Percentiles rank a stretch among this genome's conserved stretches.
Conservation (phyloP, 1,139 yeast species). For the Candida sanyaensis region DNA sequence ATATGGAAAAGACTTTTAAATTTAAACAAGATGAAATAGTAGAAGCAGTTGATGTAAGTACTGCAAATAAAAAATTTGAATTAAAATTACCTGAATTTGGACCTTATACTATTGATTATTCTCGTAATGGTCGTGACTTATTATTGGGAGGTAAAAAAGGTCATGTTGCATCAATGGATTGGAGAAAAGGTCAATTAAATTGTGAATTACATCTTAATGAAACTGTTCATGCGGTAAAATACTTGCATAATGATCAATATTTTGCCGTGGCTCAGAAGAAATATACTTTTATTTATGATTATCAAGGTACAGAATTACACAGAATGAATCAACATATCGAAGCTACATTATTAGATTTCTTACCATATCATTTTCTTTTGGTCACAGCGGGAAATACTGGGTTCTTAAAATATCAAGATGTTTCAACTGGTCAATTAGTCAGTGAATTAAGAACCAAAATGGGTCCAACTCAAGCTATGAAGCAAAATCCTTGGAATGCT, state of each 20-base stretch:
- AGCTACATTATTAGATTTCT: slow-evolving; percentile 76
- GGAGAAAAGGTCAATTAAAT: slow-evolving; percentile 83
- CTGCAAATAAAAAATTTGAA: slow-evolving; percentile 75
- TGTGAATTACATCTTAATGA: slow-evolving; percentile 87
- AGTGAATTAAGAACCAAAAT: slow-evolving; percentile 82
- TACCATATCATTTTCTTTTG: slow-evolving; percentile 89
- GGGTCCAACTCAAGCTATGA: slow-evolving; percentile 88
- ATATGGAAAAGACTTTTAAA: slow-evolving; percentile 85
- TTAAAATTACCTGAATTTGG: slow-evolving; percentile 78
- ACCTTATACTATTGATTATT: slow-evolving; percentile 80
- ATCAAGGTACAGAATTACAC: slow-evolving; percentile 89
- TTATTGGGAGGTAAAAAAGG: slow-evolving; percentile 89
- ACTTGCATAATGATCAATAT: slow-evolving; percentile 87
- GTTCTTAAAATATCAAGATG: slow-evolving; percentile 88
- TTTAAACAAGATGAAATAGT: slow-evolving; percentile 80
- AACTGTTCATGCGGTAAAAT: slow-evolving; percentile 87
- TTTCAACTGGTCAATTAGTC: slow-evolving; percentile 86
- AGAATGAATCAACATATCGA: slow-evolving; percentile 89
- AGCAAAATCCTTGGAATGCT: slow-evolving; percentile 95
- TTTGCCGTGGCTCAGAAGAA: slow-evolving; percentile 98
- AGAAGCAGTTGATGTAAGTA: slow-evolving; percentile 75
- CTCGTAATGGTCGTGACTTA: slow-evolving; percentile 84
- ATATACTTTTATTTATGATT: slow-evolving; percentile 89
- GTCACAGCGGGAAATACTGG: slow-evolving; percentile 91
- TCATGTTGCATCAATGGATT: slow-evolving; percentile 93